Evolutionary conservation across 768 basidiomycete species (phyloP).

Genomic region (Phanerochaete sordida): DNA sequence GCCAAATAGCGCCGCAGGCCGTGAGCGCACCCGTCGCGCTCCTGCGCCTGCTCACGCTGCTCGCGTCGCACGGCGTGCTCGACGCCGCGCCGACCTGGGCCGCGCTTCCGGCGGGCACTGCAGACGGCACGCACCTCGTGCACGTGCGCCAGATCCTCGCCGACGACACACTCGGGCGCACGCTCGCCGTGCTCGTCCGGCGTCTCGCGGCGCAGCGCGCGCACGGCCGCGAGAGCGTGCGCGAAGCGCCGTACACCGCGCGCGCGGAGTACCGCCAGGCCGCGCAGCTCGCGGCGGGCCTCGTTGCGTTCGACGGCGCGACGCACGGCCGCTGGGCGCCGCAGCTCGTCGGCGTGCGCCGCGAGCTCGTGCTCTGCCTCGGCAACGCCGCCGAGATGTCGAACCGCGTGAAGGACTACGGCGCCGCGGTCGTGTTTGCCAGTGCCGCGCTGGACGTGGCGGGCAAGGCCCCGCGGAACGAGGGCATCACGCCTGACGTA

Average conservation of each 20-base stretch:
- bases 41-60: slow-evolving; percentile 25
- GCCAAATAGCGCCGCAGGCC: slow-evolving; percentile 21
- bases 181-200: slow-evolving; percentile 21
- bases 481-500: not conserved
- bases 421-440: not conserved
- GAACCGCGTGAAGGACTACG: slow-evolving; percentile 16
- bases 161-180: slow-evolving; percentile 20
- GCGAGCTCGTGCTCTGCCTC: slow-evolving; percentile 29
- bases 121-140: slow-evolving; percentile 15
- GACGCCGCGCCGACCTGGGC: slow-evolving; percentile 13
- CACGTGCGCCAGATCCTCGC: slow-evolving; percentile 27
- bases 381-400: slow-evolving; percentile 36
- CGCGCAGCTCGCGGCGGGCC: slow-evolving; percentile 30
- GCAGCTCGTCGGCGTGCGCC: slow-evolving; percentile 23
- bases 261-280: slow-evolving; percentile 10
- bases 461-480: not conserved
- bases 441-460: not conserved
- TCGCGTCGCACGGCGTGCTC: slow-evolving; percentile 26
- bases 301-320: slow-evolving; percentile 28
- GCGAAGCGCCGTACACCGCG: not conserved
- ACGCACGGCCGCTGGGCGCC: slow-evolving; percentile 19
- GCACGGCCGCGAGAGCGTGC: not conserved
- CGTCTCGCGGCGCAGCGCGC: slow-evolving; percentile 19
- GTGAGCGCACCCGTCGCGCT: slow-evolving; percentile 26
- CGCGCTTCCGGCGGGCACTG: slow-evolving; percentile 22